Conservation (phyloP, 208 protist genomes). For the Trypanosoma cruzi region DNA sequence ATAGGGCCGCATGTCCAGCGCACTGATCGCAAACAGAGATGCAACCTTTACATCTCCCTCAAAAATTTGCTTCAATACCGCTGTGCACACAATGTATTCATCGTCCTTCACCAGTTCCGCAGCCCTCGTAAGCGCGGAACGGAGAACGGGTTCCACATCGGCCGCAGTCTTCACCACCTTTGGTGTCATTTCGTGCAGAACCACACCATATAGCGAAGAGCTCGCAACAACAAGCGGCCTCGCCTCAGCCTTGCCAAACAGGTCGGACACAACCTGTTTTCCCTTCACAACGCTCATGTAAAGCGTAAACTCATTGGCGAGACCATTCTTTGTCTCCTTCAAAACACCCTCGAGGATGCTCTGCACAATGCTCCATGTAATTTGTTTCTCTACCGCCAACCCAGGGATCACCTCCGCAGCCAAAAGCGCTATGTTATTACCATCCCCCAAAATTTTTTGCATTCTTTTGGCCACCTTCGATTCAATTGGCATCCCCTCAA, state of each 20-base stretch:
- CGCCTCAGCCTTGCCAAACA: constrained; percentile 16
- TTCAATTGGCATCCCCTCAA: constrained; percentile 6
- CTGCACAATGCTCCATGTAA: constrained; percentile 48
- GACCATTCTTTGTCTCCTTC: constrained; percentile 3
- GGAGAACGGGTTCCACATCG: constrained; percentile 33
- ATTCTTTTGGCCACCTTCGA: constrained; percentile 53
- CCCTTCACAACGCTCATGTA: constrained; percentile 55
- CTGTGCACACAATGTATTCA: constrained; percentile 46
- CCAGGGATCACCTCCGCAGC: constrained; percentile 39
- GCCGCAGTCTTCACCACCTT: constrained; percentile 26
- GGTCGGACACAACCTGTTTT: constrained; percentile 40
- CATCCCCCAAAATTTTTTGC: constrained; percentile 32
- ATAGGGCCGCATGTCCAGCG: constrained; percentile 41
- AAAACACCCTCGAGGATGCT: constrained; percentile 35
- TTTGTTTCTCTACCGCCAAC: constrained; percentile 34
- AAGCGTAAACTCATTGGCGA: constrained; percentile 35
- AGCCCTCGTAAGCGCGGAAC: constrained; percentile 37
- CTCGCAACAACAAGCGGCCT: constrained; percentile 40
- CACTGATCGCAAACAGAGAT: constrained; percentile 45
- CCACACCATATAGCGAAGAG: constrained; percentile 53
- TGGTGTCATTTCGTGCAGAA: constrained; percentile 32
- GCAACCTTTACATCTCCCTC: constrained; percentile 48
- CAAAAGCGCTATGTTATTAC: constrained; percentile 53
- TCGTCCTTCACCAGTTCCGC: constrained; percentile 18
- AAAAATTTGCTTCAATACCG: constrained; percentile 50